Evolutionary conservation across 1,139 yeast species (phyloP), one percentile per base, ranked within the genome.

Genomic region (Nakaseomyces nivariensis): DNA sequence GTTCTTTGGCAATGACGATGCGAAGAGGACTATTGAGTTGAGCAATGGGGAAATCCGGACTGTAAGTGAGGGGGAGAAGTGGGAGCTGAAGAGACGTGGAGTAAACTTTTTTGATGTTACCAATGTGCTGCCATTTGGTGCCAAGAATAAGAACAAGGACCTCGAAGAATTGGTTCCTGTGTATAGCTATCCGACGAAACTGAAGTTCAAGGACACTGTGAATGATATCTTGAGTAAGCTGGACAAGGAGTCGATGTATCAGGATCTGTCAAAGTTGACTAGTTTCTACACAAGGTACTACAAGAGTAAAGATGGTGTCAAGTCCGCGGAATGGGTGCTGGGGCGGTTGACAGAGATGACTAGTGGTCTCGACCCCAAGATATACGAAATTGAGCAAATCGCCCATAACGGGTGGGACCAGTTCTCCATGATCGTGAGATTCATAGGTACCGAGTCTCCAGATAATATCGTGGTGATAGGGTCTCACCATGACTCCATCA

Each of bases 401-500:
- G 68, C 69, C 37, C 87, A 82, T 60, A 59, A 64, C 6, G 60
- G 58, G 6, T 82, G 85, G 83, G 64, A 66, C 45, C 87, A 82
- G 62, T 77, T 75, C 56, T 77, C 87, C 56, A 57, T 82, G 51
- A 67, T 82, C 51, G 79, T 75, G 9, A 64, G 62, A n/a, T 57
- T 75, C 24, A 56, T 58, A 36, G 74, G 75, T 17, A 46, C 56
- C 1, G 66, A 65, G 13, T 68, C 68, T 41, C 73, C 75, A 47
- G 77, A 76, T 8, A 64, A 66, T 43, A 70, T 77, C 27, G 83
- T 90, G 3, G 79, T 90, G 22, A 78, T 90, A 31, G 97, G 97
- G 0, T 85, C 96, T 27, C 97, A 92, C 68, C 87, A 85, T 63
- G 98, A 90, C 64, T 85, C 96, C 1, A 76, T 81, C 54, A 89